Percentiles rank a stretch among this genome's conserved stretches.
Evolutionary conservation across 179 eudicot species (phyloP).

Genomic region (Sideroxylon spinosum): DNA sequence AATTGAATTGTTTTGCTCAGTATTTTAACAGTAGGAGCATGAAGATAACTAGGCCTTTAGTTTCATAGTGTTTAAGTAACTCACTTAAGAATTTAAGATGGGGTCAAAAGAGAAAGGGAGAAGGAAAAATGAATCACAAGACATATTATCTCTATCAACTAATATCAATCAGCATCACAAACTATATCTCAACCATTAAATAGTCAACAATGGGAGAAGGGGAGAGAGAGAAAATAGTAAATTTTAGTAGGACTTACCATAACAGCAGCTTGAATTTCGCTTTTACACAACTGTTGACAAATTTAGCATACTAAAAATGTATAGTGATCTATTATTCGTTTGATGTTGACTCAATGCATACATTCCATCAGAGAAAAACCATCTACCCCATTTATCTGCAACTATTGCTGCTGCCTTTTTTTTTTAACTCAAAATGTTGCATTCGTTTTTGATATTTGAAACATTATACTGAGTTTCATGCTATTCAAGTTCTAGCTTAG

Average conservation of each 20-base stretch:
- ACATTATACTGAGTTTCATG: not conserved
- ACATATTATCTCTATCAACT: not conserved
- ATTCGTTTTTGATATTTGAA: constrained; percentile 49
- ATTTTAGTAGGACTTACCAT: constrained; percentile 22
- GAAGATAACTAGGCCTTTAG: not conserved
- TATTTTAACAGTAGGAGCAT: not conserved
- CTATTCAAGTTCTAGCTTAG: not conserved
- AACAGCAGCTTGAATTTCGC: constrained; percentile 21
- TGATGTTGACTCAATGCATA: constrained; percentile 25
- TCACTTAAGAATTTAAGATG: too few relatives aligned
- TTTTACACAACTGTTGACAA: constrained; percentile 47
- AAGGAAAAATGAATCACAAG: not conserved
- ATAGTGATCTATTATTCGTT: constrained; percentile 58
- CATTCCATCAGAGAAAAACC: constrained; percentile 37
- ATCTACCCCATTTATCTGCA: constrained; percentile 38
- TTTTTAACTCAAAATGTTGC: constrained; percentile 93
- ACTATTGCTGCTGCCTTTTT: constrained; percentile 57
- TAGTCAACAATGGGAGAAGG: not conserved
- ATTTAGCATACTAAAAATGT: constrained; percentile 67
- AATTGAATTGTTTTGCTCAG: not conserved
- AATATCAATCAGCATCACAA: not conserved
- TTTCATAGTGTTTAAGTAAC: not conserved
- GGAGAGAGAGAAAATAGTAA: not conserved
- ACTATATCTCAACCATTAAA: not conserved
- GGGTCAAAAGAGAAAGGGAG: not conserved